Base-by-base conservation (phyloP, 2,329 filamentous ascomycete genomes). In the Xylaria sp. region DNA sequence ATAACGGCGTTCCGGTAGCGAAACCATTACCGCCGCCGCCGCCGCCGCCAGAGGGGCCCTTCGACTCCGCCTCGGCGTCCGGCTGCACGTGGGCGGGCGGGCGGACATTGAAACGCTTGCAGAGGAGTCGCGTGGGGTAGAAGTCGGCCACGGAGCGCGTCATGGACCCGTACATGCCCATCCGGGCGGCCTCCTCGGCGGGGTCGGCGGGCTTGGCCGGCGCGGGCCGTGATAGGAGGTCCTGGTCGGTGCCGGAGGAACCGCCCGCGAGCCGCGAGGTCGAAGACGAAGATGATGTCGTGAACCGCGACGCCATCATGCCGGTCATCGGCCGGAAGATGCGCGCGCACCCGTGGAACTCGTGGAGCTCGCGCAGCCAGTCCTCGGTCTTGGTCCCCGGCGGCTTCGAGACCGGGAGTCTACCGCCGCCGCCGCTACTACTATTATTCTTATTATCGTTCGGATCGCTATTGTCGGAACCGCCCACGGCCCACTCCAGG, bases 261-360 rank as follows among this genome's bases (percentile, higher is more conserved):
- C 54, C 62, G 4, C 63, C 53, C 29, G 74, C 76, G 8, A 68
- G 66, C 44, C 70, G 70, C 1, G 71, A 66, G 1, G 66, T 51
- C 7, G 68, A 55, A 5, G 73, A 65, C 7, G 73, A 63, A 0
- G 29, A 11, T 3, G 81, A 77, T 7, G 89, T 88, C 0, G 92
- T 97, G 70, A 99, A 99, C 0, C 93, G 87, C 18, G 90, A 91
- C 16, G 93, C 94, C 91, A 99, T 97, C 59, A 91, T 80, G 0
- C 92, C 92, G 2, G 90, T 91, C 75, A 96, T 90, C 1, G 94
- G 94, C 69, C 90, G 93, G 77, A 97, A 99, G 18, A 97, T 84
- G 54, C 78, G 72, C 11, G 82, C 82, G 56, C 82, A 85, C 56
- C 78, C 79, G 61, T 75, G 74, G 60, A 96, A 97, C 66, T 99